phyloP scores from a whole-genome alignment of 1,284 basidiomycete genomes.

The Clitocybe nebularis region DNA sequence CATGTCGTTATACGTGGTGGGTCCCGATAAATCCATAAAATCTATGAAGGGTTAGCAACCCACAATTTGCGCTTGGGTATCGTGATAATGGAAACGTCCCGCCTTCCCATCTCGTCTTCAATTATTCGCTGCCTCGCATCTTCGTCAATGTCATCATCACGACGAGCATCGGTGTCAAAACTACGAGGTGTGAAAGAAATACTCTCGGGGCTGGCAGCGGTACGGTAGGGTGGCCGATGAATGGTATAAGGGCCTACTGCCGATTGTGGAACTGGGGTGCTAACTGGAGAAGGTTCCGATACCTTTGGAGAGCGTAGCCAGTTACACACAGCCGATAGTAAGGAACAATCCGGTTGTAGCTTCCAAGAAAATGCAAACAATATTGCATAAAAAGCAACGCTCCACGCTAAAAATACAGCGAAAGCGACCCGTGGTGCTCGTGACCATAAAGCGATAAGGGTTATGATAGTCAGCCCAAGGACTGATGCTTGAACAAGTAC shows the following conservation, averaged over 20 bases:
- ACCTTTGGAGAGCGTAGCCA: conserved; percentile 39
- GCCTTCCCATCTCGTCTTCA: conserved; percentile 73
- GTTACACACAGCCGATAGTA: conserved; percentile 46
- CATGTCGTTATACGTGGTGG: neutral
- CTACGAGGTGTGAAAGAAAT: conserved; percentile 40
- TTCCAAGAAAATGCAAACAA: conserved; percentile 54
- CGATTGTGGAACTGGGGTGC: conserved; percentile 45
- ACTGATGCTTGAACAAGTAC: conserved; percentile 54
- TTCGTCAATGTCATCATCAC: conserved; percentile 72
- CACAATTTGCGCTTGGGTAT: conserved; percentile 71
- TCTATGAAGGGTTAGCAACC: conserved; percentile 62
- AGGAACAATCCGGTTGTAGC: conserved; percentile 52
- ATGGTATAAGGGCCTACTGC: conserved; percentile 55
- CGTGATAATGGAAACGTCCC: conserved; percentile 77
- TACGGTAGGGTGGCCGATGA: conserved; percentile 55
- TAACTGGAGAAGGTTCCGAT: conserved; percentile 30
- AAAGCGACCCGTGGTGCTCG: conserved; percentile 54
- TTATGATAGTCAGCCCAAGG: conserved; percentile 53
- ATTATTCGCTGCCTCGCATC: conserved; percentile 66
- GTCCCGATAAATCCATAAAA: conserved; percentile 9
- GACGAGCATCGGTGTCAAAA: conserved; percentile 51
- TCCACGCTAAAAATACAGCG: conserved; percentile 61
- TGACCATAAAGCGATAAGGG: conserved; percentile 55
- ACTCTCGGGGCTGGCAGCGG: conserved; percentile 39
- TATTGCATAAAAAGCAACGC: conserved; percentile 49